Conservation (phyloP, 441 rosid species). For the Syzygium syzygioides region DNA sequence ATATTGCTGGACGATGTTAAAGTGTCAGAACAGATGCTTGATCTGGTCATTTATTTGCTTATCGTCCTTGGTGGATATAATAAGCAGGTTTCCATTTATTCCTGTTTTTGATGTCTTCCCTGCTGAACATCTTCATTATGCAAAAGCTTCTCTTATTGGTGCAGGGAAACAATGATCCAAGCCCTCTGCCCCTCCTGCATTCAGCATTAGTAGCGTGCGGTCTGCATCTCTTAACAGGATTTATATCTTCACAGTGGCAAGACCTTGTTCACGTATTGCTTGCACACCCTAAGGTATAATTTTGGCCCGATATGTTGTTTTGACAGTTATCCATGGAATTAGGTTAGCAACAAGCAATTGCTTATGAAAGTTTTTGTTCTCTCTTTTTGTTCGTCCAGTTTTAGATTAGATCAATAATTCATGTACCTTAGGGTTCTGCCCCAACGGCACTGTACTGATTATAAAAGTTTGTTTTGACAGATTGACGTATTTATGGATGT, state of each 20-base stretch:
- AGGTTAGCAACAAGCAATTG: background rate
- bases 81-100: slow-evolving; percentile 49
- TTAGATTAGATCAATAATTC: background rate
- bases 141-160: slow-evolving; percentile 22
- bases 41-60: slow-evolving; percentile 53
- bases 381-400: background rate
- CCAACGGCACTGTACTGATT: slow-evolving; percentile 17
- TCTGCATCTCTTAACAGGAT: slow-evolving; percentile 56
- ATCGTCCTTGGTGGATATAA: slow-evolving; percentile 39
- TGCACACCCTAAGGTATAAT: slow-evolving; percentile 74
- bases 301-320: slow-evolving; percentile 11
- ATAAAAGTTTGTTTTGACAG: slow-evolving; percentile 34
- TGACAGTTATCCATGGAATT: background rate
- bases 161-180: slow-evolving; percentile 44
- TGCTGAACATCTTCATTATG: slow-evolving; percentile 6
- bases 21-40: slow-evolving; percentile 69
- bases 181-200: slow-evolving; percentile 44
- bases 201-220: slow-evolving; percentile 69
- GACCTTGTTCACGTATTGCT: slow-evolving; percentile 76
- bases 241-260: slow-evolving; percentile 71
- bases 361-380: background rate
- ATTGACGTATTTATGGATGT: slow-evolving; percentile 81
- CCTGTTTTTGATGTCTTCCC: slow-evolving; percentile 14
- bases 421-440: background rate
- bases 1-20: slow-evolving; percentile 88